These are phyloP conservation scores for Canavalia gladiata DNA, from an alignment of 306 rosid genomes.

Conservation along the genomic window DNA sequence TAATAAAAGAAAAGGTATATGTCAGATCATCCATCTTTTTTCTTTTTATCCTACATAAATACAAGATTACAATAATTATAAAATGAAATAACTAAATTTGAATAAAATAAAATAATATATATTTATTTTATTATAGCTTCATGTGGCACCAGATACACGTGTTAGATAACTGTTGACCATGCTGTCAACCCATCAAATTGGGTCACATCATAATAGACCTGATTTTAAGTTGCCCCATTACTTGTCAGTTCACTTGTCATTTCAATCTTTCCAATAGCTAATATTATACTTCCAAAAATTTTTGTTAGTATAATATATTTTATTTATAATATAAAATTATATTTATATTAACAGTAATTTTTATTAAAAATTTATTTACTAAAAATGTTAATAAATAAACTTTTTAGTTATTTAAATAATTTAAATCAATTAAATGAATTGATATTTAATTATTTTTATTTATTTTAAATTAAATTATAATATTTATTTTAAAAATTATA, in stretches of 20 bases:
- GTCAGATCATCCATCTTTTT: neutral
- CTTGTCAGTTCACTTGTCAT: constrained; percentile 65
- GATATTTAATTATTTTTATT: too few species aligned
- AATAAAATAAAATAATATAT: neutral
- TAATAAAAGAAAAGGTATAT: neutral
- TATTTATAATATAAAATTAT: too few species aligned
- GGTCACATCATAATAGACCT: constrained; percentile 66
- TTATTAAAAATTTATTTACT: too few species aligned
- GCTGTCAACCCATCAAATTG: constrained; percentile 70
- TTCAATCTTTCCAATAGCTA: constrained; percentile 68
- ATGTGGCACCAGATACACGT: constrained; percentile 54
- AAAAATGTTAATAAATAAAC: too few species aligned
- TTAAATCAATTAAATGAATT: too few species aligned
- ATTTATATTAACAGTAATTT: too few species aligned
- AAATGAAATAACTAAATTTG: neutral
- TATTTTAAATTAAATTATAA: too few species aligned
- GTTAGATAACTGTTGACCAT: constrained; percentile 57
- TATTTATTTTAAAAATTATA: too few species aligned
- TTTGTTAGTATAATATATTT: too few species aligned
- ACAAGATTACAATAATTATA: neutral
- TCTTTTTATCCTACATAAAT: neutral
- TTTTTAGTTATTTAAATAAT: too few species aligned
- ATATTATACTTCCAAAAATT: constrained; percentile 5
- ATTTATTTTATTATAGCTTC: constrained; percentile 52
- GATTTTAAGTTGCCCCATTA: constrained; percentile 66